Percentiles rank a stretch among this genome's conserved stretches.
These are phyloP conservation scores for Bipolaris bicolor DNA, from an alignment of 2,329 filamentous ascomycete species.

Conservation along the genomic window DNA sequence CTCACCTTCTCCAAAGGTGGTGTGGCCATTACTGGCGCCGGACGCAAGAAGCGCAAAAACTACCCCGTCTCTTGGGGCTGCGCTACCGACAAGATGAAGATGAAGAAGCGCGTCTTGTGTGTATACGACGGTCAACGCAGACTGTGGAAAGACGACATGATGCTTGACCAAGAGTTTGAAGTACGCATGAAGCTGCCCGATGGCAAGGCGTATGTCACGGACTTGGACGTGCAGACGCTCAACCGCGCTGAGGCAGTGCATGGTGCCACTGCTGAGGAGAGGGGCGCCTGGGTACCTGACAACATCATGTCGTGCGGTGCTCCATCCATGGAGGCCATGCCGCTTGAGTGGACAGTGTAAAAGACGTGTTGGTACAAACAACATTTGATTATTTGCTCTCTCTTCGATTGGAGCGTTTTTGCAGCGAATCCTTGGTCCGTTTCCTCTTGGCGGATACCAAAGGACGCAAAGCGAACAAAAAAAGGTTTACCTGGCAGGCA, in stretches of 20 bases:
- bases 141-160: conserved; percentile 98
- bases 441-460: background rate
- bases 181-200: conserved; percentile 76
- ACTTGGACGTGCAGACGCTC: conserved; percentile 89
- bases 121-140: conserved; percentile 88
- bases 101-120: conserved; percentile 95
- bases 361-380: conserved; percentile 3
- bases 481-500: conserved; percentile 19
- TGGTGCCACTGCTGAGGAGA: conserved; percentile 81
- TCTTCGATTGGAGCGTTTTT: conserved; percentile 4
- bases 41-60: conserved; percentile 89
- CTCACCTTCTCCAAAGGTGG: conserved; percentile 80
- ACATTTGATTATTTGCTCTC: conserved; percentile 4
- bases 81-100: conserved; percentile 90
- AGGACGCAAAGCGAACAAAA: conserved; percentile 11
- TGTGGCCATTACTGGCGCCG: conserved; percentile 62
- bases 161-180: conserved; percentile 94
- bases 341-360: conserved; percentile 11
- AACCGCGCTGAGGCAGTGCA: conserved; percentile 86
- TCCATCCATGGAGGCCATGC: conserved; percentile 2
- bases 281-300: conserved; percentile 80
- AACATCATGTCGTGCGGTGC: conserved; percentile 56
- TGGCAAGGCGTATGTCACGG: conserved; percentile 83
- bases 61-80: conserved; percentile 96
- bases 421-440: conserved; percentile 11